phyloP scores from a whole-genome alignment of 148 eudicot genomes.

The Nyssa sinensis region DNA sequence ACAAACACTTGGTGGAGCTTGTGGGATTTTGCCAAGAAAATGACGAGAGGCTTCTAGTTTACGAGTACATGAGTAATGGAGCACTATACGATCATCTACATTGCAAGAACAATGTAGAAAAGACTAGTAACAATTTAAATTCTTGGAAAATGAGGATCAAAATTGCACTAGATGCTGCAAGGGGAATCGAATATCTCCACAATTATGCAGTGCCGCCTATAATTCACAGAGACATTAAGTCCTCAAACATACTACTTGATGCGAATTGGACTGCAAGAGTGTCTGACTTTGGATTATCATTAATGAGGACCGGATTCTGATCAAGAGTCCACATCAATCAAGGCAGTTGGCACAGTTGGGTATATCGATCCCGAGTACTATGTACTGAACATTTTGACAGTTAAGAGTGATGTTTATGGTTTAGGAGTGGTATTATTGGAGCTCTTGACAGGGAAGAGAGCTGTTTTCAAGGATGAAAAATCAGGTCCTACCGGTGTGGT shows the following conservation, averaged over 20 bases:
- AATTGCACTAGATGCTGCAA: constrained; percentile 56
- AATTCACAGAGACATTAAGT: constrained; percentile 65
- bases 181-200: constrained; percentile 67
- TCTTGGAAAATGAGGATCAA: constrained; percentile 64
- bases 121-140: constrained; percentile 26
- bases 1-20: constrained; percentile 61
- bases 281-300: constrained; percentile 58
- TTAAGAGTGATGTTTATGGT: constrained; percentile 64
- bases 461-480: constrained; percentile 44
- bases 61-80: constrained; percentile 58
- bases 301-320: constrained; percentile 35
- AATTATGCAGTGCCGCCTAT: constrained; percentile 66
- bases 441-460: constrained; percentile 57
- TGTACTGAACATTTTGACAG: constrained; percentile 46
- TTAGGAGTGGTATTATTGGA: constrained; percentile 64
- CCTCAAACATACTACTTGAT: constrained; percentile 58
- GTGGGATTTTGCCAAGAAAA: constrained; percentile 56
- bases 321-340: constrained; percentile 28
- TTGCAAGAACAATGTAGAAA: constrained; percentile 20
- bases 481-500: constrained; percentile 45
- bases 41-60: constrained; percentile 53
- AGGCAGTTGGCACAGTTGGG: constrained; percentile 54
- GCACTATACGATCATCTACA: constrained; percentile 51
- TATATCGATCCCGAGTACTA: constrained; percentile 69
- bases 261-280: constrained; percentile 58